Evolutionary conservation across 164 flowering plant genomes (phyloP), one percentile per base, ranked within the genome.

Genomic region (Liquidambar formosana): DNA sequence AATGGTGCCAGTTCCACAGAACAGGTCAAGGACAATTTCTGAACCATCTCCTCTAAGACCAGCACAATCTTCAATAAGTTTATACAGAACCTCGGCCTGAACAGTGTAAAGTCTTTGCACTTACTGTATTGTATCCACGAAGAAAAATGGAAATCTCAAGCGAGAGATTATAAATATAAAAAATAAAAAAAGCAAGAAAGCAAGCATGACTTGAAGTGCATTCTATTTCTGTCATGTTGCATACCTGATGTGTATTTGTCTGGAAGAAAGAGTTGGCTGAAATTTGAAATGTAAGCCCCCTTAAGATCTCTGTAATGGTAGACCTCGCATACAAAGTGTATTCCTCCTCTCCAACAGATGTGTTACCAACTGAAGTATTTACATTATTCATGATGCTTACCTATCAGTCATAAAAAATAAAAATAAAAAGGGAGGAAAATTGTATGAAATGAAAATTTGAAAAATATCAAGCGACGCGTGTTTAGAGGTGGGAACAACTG

Each of bases 241-340:
- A 51, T 83, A 92, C 99, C 97, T 91, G 99, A 59, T 74, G 82
- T 72, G 97, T 85, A 77, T 96, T 96, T 75, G 98, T 96, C 82
- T 93, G 98, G 80, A 96, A 96, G 81, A 96, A 96, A 72, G 99
- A 93, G 79, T 96, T 96, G 43, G 99, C 98, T 61, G 98, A 96
- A 73, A 96, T 96, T 68, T 90, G 94, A 76, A 96, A 96, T 2
- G 85, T 84, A 49, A 92, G 83, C 43, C 98, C 99, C 75, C 98
- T 84, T 70, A 93, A 81, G 54, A 41, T 77, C 81, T 96, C 98
- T 16, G 89, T 86, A 66, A 96, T 96, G 47, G 89, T 81, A 57
- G 96, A 68, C 70, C 86, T 92, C 21, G 98, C 98, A 83, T 87
- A 79, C 56, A 96, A 75, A 52, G 78, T 83, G 72, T 91, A 80